Percentiles rank a stretch among this genome's conserved stretches.
Evolutionary conservation across 1,284 basidiomycete species (phyloP).

Genomic region (Sporisorium iseilematis-ciliati): DNA sequence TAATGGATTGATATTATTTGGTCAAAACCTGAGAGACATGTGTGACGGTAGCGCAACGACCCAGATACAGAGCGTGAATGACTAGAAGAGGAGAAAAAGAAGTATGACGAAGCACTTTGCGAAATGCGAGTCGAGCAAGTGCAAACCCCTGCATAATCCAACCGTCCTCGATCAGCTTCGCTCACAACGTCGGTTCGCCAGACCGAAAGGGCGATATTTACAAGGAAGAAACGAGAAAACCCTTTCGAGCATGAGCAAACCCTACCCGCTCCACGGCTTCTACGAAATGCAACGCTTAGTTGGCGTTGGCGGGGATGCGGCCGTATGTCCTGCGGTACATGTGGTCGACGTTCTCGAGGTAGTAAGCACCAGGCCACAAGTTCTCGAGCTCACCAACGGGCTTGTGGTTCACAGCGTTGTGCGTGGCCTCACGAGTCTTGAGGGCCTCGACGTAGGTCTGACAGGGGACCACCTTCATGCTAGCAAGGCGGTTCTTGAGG

Average conservation of each 20-base stretch:
- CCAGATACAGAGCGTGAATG: constrained; percentile 11
- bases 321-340: constrained; percentile 92
- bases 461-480: constrained; percentile 91
- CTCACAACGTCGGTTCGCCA: background rate
- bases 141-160: background rate
- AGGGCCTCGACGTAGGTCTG: constrained; percentile 84
- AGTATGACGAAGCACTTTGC: constrained; percentile 6
- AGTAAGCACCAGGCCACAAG: constrained; percentile 94
- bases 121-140: constrained; percentile 3
- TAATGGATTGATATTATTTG: constrained; percentile 26
- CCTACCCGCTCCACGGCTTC: background rate
- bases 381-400: constrained; percentile 88
- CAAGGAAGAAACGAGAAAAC: background rate
- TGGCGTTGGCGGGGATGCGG: constrained; percentile 50
- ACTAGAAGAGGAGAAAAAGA: background rate
- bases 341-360: constrained; percentile 90
- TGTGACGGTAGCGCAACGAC: background rate
- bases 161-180: background rate
- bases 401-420: constrained; percentile 87
- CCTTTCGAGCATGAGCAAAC: background rate
- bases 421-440: constrained; percentile 84
- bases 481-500: constrained; percentile 80
- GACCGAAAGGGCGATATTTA: constrained; percentile 8
- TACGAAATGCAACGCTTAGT: constrained; percentile 17
- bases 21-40: constrained; percentile 5